These are phyloP conservation scores for Fraxinus angustifolia DNA, from an alignment of 305 asterid species.

Conservation along the genomic window DNA sequence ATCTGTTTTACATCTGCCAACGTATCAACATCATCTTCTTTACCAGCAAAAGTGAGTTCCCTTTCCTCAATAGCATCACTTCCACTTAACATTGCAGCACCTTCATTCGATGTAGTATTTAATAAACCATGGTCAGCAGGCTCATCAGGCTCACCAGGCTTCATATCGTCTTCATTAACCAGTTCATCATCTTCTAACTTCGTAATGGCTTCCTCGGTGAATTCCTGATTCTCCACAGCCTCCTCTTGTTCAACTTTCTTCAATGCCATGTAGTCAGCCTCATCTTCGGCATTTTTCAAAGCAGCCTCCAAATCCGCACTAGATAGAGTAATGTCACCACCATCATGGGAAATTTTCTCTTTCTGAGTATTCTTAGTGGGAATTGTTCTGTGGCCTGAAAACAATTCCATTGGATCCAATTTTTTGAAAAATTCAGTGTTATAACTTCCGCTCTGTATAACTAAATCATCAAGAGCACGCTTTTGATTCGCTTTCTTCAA, in stretches of 20 bases:
- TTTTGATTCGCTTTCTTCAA: conserved; percentile 96
- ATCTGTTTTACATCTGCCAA: conserved; percentile 92
- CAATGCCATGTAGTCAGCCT: conserved; percentile 98
- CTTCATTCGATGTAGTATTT: conserved; percentile 41
- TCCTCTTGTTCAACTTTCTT: conserved; percentile 98
- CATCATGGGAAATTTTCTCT: conserved; percentile 40
- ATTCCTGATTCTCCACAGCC: conserved; percentile 98
- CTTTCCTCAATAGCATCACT: conserved; percentile 54
- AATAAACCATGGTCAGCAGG: conserved; percentile 46
- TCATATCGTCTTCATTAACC: conserved; percentile 78
- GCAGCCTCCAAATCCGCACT: conserved; percentile 95
- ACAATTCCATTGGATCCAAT: conserved; percentile 87
- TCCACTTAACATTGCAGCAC: conserved; percentile 25
- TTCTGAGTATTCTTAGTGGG: conserved; percentile 36
- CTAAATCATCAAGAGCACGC: conserved; percentile 93
- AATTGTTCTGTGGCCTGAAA: conserved; percentile 65
- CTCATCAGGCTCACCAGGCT: conserved; percentile 59
- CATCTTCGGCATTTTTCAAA: conserved; percentile 95
- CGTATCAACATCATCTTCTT: conserved; percentile 91
- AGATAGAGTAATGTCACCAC: conserved; percentile 60
- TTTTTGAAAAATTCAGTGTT: conserved; percentile 95
- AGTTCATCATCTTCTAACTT: conserved; percentile 90
- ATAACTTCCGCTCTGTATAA: conserved; percentile 92
- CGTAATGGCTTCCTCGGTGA: conserved; percentile 85
- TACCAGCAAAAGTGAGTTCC: conserved; percentile 43